Evolutionary conservation across 2,329 filamentous ascomycete genomes (phyloP).

Genomic region (Cladosporium cucumerinum): DNA sequence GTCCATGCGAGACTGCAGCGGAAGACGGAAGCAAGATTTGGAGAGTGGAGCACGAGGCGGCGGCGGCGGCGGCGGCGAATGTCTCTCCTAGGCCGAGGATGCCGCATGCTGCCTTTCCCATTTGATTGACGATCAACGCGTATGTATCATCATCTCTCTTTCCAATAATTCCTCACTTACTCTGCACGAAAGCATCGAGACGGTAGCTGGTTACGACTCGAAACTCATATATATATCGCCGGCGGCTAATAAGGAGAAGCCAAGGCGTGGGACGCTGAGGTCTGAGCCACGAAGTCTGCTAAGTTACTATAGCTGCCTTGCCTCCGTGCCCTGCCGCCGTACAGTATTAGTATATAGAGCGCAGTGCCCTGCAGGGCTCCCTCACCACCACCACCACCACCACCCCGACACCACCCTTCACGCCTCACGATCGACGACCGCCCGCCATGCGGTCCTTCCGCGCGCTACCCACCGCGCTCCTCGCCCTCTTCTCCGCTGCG

Average conservation of each 20-base stretch:
- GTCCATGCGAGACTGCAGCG: background rate
- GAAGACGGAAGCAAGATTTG: background rate
- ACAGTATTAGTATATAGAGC: slow-evolving; percentile 6
- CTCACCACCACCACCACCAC: background rate
- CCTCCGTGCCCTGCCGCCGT: background rate
- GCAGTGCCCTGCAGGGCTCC: background rate
- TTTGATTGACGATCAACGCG: background rate
- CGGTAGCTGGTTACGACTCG: background rate
- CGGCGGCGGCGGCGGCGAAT: background rate
- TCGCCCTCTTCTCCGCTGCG: slow-evolving; percentile 51
- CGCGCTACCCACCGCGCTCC: slow-evolving; percentile 35
- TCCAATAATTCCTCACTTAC: background rate
- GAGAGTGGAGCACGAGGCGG: background rate
- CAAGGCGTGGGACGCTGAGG: slow-evolving; percentile 2
- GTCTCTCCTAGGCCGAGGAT: background rate
- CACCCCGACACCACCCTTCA: background rate
- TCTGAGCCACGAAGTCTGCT: slow-evolving; percentile 7
- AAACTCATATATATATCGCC: background rate
- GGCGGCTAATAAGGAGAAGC: slow-evolving; percentile 5
- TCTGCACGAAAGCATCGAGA: background rate
- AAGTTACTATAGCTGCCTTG: background rate
- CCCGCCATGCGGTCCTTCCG: slow-evolving; percentile 24
- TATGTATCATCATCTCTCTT: background rate
- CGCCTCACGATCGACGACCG: slow-evolving; percentile 1
- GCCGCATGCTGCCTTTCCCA: background rate